Conservation (phyloP, 129 eudicot species). For the Centrapalus pauciflorus region DNA sequence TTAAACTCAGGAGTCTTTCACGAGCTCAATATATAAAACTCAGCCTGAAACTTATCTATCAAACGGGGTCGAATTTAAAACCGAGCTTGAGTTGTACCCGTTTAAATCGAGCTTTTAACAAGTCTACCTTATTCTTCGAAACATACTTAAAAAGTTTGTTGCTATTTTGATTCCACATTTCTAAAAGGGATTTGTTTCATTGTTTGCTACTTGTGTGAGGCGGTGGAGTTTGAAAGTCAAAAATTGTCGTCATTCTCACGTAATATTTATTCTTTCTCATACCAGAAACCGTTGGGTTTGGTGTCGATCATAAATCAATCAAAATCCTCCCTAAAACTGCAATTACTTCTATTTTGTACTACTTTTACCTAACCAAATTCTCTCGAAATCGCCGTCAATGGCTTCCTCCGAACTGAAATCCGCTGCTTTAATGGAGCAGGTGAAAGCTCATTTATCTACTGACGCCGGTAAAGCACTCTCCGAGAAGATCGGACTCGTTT, state of each 20-base stretch:
- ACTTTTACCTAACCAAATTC: neutral
- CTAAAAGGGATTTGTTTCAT: too few relatives aligned
- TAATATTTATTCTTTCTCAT: slow-evolving; percentile 8
- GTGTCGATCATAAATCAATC: slow-evolving; percentile 20
- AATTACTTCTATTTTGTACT: neutral
- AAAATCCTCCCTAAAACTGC: too few relatives aligned
- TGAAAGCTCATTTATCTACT: slow-evolving; percentile 75
- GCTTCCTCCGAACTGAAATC: slow-evolving; percentile 56
- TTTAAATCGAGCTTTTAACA: too few relatives aligned
- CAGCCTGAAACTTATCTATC: too few relatives aligned
- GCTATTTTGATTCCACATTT: too few relatives aligned
- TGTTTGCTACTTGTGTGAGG: too few relatives aligned
- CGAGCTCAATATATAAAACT: too few relatives aligned
- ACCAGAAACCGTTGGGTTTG: slow-evolving; percentile 35
- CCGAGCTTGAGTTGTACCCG: too few relatives aligned
- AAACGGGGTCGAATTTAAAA: too few relatives aligned
- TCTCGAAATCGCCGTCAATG: slow-evolving; percentile 19
- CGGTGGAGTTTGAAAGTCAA: neutral
- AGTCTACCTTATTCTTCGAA: too few relatives aligned
- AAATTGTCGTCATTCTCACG: slow-evolving; percentile 20
- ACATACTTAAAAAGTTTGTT: too few relatives aligned
- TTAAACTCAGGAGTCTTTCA: too few relatives aligned
- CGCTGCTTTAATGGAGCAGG: slow-evolving; percentile 78
- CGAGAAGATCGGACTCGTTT: slow-evolving; percentile 78
- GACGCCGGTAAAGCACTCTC: slow-evolving; percentile 73